A percentile compares a stretch with the other conserved stretches of the same genome.
Conservation (phyloP, 2,329 filamentous ascomycete species). For the Lojkania enalia region DNA sequence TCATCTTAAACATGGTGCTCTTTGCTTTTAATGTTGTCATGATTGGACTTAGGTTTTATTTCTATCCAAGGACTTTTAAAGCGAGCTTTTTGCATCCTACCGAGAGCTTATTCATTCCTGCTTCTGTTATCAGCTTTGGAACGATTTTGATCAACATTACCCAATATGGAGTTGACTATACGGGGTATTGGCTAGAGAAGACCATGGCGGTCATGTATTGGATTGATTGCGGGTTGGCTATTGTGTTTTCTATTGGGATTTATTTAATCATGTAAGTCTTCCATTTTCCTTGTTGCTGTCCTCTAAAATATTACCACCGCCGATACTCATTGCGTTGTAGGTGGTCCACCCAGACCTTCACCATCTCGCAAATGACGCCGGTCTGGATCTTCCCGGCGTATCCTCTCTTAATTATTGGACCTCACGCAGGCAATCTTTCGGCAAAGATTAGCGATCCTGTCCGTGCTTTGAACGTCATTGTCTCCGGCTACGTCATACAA, state of each 20-base stretch:
- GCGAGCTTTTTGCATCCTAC: conserved; percentile 75
- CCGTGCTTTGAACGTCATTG: conserved; percentile 57
- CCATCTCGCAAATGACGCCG: conserved; percentile 83
- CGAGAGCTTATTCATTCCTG: conserved; percentile 76
- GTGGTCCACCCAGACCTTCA: conserved; percentile 67
- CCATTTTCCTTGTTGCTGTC: not conserved
- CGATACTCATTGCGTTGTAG: conserved; percentile 42
- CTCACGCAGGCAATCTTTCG: conserved; percentile 66
- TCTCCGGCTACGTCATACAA: conserved; percentile 64
- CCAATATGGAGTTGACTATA: conserved; percentile 66
- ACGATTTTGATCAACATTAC: conserved; percentile 67
- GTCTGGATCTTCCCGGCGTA: conserved; percentile 89
- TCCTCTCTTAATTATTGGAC: conserved; percentile 74
- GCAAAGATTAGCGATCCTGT: conserved; percentile 47
- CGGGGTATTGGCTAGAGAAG: conserved; percentile 59
- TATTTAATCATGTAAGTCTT: conserved; percentile 71
- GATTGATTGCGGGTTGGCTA: conserved; percentile 70
- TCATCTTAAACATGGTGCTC: conserved; percentile 56
- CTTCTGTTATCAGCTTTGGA: conserved; percentile 68
- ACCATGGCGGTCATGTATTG: conserved; percentile 72
- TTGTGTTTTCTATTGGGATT: conserved; percentile 68
- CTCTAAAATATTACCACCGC: too few species aligned
- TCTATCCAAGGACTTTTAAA: conserved; percentile 70
- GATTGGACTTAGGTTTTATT: conserved; percentile 69
- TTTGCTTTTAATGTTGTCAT: conserved; percentile 72